phyloP scores from a whole-genome alignment of 1,284 basidiomycete genomes.

The Ganoderma boninense region DNA sequence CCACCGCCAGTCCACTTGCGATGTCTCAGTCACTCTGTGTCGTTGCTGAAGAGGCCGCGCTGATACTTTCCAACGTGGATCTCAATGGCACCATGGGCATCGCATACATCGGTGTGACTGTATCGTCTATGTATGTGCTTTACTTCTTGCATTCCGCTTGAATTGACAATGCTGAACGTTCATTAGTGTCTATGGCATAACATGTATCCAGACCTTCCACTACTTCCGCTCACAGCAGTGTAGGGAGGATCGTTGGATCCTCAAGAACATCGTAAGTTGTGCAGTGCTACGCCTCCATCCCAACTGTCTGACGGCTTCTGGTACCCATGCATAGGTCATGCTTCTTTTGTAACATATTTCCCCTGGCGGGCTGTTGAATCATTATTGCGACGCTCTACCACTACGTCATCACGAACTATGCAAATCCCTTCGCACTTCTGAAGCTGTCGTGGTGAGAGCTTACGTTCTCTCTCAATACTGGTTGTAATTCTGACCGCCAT shows the following conservation, averaged over 20 bases:
- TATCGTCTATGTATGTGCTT: background rate
- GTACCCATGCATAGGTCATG: background rate
- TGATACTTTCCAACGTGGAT: background rate
- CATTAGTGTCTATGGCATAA: background rate
- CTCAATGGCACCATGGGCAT: slow-evolving; percentile 3
- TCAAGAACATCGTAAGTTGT: background rate
- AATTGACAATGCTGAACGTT: background rate
- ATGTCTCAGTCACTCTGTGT: background rate
- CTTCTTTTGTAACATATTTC: background rate
- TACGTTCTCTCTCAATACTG: background rate
- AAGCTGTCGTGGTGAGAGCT: background rate
- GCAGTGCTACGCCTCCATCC: background rate
- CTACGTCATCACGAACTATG: background rate
- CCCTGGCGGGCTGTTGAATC: too few relatives aligned
- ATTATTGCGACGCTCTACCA: background rate
- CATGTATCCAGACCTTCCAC: background rate
- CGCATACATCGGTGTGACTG: background rate
- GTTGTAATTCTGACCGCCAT: background rate
- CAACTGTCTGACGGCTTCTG: background rate
- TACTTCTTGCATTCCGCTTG: background rate
- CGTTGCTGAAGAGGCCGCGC: background rate
- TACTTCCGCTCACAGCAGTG: background rate
- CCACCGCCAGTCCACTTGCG: too few relatives aligned
- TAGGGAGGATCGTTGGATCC: background rate
- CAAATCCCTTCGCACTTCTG: background rate